Base-by-base conservation (phyloP, 1,284 basidiomycete genomes). In the Mixia osmundae region DNA sequence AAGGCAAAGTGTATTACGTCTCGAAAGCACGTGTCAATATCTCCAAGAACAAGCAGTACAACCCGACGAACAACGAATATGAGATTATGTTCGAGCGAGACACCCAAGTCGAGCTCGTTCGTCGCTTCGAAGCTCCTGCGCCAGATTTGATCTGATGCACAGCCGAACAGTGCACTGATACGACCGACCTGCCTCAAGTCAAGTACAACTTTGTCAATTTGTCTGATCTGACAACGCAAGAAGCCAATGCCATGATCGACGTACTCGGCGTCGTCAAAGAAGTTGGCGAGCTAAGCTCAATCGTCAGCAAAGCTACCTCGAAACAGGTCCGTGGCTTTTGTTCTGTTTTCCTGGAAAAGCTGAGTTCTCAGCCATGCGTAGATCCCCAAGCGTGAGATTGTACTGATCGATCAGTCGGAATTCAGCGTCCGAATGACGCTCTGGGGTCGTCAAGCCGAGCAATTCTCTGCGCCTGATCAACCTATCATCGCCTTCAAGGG, bases 11-110 rank as follows among this genome's bases (percentile, higher is more conserved):
- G 11, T 97, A 85, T 58, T 82, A 69, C 53, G 66, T 97, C 43
- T 80, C 79, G 2, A 80, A 77, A 50, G 89, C 78, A 6, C 69
- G 78, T 37, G 76, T 97, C 52, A 79, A 80, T 53, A 71, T 95
- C 22, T 87, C 89, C 30, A 97, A 95, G 63, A n/a, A n/a, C n/a
- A 95, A 89, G 61, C 89, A 94, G 59, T 99, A 91, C 57, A 78
- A 70, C 35, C 82, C 77, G 52, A 58, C 91, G 33, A 62, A 68
- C 46, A 94, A 91, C 54, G 87, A 97, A 53, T 97, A 97, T 52
- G 89, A 97, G 55, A 71, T 99, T 43, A 66, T 63, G 33, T 67
- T 99, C n/a, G 82, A 87, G 46, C 71, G 68, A 44, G 64, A 67
- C 37, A 83, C 82, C 0, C 75, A 79, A 47, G 64, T 91, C 20